Base-by-base conservation (phyloP, 371 early-diverging fungal species). In the Mucor circinelloides region DNA sequence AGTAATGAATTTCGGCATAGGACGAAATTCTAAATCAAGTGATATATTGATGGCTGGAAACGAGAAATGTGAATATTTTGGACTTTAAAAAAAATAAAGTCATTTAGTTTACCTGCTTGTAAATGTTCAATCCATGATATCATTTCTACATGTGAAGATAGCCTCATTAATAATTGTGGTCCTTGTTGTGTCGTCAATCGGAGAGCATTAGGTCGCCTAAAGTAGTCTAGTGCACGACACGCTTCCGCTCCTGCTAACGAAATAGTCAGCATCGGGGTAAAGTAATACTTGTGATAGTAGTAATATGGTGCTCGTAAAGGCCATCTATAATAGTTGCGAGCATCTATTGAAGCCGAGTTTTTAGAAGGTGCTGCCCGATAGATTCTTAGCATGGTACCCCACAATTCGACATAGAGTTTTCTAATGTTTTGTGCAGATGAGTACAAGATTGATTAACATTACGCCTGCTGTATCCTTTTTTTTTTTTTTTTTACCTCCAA, bases 1-100 rank as follows among this genome's bases (percentile, higher is more conserved):
- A 8, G 83, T 80, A 28, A 83, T 73, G 54, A 83, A 83, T 32
- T 79, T 78, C 27, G 83, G 83, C 83, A 83, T 83, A 9, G 79
- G 79, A 15, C 83, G 71, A 38, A 67, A 52, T 36, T 83, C 83
- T 17, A 83, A 63, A 52, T 79, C 80, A 15, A 77, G 67, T 27
- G 80, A 80, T 13, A 83, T 80, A 44, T 83, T 81, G 59, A 81
- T 83, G 8, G 81, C 77, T 74, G 61, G 52, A 10, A 52, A 9
- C 61, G 32, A 6, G 62, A 56, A 36, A 58, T 13, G 55, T 13
- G 23, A 30, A 7, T n/a, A 55, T 28, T 10, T 19, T 23, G 17
- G 17, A 3, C 15, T 30, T 2, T n/a, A 17, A 28, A 6, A 1
- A 13, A 17, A 54, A 28, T 12, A 28, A 12, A 55, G 12, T 15